Conservation (phyloP, 306 rosid genomes). For the Prunus persica region Prunus_persica_NCBIv2 NC_034011.1:19586501-19587000, state of each 20-base stretch:
- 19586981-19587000: no score
- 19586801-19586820: no score
- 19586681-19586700: not conserved
- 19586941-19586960: no score
- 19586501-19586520: no score
- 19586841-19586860: no score
- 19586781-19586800: no score
- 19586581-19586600: not conserved
- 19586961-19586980: no score
- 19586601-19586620: not conserved
- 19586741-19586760: not conserved
- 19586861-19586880: no score
- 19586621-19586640: not conserved
- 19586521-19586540: not conserved
- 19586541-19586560: not conserved
- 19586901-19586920: no score
- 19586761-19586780: not conserved
- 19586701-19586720: not conserved
- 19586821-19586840: no score
- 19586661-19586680: not conserved
- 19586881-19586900: no score
- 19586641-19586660: not conserved
- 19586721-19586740: not conserved
- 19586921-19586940: no score
- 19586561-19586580: constrained; percentile 6